These are phyloP conservation scores for Leccinum boreale DNA, from an alignment of 768 basidiomycete genomes.

Conservation along the genomic window DNA sequence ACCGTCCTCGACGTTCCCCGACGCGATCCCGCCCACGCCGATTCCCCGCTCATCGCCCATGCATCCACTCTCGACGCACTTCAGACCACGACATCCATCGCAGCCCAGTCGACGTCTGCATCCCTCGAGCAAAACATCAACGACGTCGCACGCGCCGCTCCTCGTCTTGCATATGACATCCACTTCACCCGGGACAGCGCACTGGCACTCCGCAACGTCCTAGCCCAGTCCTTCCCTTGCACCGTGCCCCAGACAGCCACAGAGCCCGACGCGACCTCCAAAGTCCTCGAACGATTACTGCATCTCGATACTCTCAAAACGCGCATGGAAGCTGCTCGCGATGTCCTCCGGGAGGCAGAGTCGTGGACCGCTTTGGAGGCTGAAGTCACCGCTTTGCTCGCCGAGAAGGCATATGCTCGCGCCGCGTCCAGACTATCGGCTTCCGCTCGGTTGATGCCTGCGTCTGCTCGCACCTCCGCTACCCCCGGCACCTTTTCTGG, in stretches of 20 bases:
- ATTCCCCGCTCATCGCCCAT: conserved; percentile 39
- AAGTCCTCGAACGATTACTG: conserved; percentile 72
- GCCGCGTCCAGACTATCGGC: conserved; percentile 92
- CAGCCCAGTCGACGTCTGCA: conserved; percentile 84
- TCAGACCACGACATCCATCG: conserved; percentile 77
- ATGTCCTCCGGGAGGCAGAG: conserved; percentile 91
- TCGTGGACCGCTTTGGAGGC: conserved; percentile 94
- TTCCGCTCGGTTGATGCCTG: conserved; percentile 83
- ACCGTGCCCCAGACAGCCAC: neutral
- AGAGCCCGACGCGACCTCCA: conserved; percentile 46
- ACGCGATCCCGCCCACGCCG: conserved; percentile 37
- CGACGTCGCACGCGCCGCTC: conserved; percentile 88
- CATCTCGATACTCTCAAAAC: conserved; percentile 79
- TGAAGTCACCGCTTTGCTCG: conserved; percentile 84
- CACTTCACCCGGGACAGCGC: conserved; percentile 97
- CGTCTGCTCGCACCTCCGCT: conserved; percentile 90
- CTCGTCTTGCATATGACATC: conserved; percentile 90
- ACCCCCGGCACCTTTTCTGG: conserved; percentile 9
- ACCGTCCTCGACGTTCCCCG: conserved; percentile 43
- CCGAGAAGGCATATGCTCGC: conserved; percentile 76
- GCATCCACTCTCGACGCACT: conserved; percentile 75
- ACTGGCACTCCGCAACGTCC: conserved; percentile 62
- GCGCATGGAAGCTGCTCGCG: conserved; percentile 85
- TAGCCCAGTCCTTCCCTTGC: conserved; percentile 49
- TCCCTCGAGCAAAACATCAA: conserved; percentile 86